Conservation (phyloP, 192 early-diverging fungal species). For the Coemansia asiatica region DNA sequence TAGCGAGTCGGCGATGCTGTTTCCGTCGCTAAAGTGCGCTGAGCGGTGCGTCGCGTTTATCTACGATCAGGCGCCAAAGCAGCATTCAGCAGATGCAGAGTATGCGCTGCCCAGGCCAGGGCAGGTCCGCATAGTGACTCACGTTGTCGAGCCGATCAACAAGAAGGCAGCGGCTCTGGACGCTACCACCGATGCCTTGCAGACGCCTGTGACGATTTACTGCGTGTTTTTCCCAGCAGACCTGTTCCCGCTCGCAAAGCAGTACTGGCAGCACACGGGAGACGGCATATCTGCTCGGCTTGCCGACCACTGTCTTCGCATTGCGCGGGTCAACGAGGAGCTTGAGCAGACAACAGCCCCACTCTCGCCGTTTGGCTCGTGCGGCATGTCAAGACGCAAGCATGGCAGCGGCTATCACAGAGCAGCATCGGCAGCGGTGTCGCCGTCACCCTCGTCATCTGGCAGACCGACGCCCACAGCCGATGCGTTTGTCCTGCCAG, state of each 20-base stretch:
- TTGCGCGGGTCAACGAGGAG: constrained; percentile 62
- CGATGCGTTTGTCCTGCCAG: not conserved
- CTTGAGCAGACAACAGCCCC: constrained; percentile 23
- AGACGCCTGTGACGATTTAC: constrained; percentile 60
- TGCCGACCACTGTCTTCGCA: constrained; percentile 77
- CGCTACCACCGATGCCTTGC: constrained; percentile 47
- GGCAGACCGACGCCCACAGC: not conserved
- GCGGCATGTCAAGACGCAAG: constrained; percentile 7
- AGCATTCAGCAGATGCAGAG: not conserved
- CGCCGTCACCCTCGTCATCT: constrained; percentile 6
- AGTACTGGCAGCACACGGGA: constrained; percentile 96
- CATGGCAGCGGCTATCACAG: constrained; percentile 17
- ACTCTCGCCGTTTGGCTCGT: constrained; percentile 3
- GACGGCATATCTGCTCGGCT: constrained; percentile 84
- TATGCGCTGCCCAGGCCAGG: constrained; percentile 25
- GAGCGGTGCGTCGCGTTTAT: constrained; percentile 55
- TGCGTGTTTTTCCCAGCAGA: constrained; percentile 74
- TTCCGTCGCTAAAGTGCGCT: constrained; percentile 68
- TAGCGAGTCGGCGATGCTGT: constrained; percentile 70
- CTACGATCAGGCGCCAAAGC: constrained; percentile 45
- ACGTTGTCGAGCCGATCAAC: constrained; percentile 37
- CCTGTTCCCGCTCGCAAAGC: constrained; percentile 75
- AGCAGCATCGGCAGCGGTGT: not conserved
- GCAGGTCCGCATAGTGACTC: constrained; percentile 47
- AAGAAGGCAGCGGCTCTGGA: constrained; percentile 42